Evolutionary conservation across 1,284 basidiomycete species (phyloP).

Genomic region (Melampsora larici-populina): DNA sequence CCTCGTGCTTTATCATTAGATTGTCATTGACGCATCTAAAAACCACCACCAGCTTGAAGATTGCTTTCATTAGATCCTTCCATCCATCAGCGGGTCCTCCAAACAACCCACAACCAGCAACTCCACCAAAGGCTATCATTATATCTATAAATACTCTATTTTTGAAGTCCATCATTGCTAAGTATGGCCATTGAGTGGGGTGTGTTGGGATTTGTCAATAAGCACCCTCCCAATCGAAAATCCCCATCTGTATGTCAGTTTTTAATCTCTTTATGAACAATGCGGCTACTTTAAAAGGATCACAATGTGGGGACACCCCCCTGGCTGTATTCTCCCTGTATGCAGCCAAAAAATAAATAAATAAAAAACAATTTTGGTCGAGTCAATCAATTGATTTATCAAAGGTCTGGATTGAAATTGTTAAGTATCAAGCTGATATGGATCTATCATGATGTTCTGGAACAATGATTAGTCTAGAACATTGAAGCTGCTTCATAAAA

Average conservation of each 20-base stretch:
- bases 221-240: conserved; percentile 16
- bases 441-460: too few species aligned
- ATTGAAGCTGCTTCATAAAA: too few species aligned
- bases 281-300: neutral
- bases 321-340: too few species aligned
- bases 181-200: too few species aligned
- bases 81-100: neutral
- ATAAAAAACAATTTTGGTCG: too few species aligned
- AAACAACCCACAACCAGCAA: conserved; percentile 12
- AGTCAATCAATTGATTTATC: too few species aligned
- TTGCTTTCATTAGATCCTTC: neutral
- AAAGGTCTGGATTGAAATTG: too few species aligned
- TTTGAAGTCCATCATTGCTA: neutral
- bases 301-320: too few species aligned
- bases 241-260: neutral
- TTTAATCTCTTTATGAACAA: neutral
- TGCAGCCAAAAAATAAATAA: too few species aligned
- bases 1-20: neutral
- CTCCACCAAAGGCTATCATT: neutral
- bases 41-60: neutral
- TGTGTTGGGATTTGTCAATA: too few species aligned
- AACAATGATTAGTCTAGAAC: too few species aligned
- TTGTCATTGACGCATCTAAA: conserved; percentile 18
- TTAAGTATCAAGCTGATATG: too few species aligned
- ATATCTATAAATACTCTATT: neutral